Base-by-base conservation (phyloP, 306 rosid genomes). In the Lotus japonicus region DNA sequence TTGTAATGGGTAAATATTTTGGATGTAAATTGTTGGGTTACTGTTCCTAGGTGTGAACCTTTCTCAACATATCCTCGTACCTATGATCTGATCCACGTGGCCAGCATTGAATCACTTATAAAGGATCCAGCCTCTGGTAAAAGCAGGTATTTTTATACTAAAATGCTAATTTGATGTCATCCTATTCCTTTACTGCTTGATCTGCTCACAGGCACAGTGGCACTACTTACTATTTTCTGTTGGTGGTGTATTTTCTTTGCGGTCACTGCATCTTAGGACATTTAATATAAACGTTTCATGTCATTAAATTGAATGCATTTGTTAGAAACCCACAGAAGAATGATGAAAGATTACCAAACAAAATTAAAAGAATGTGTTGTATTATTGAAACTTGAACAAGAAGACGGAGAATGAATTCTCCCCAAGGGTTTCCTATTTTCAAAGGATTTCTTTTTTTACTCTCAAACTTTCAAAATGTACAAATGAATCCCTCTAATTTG, bases 41-140 rank as follows among this genome's bases (percentile, higher is more conserved):
- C 66, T 75, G 60, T 63, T 76, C 64, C 19, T 79, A 95, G 99
- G 99, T 95, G 99, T 52, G 99, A 95, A 77, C 99, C 99, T 45
- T 95, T 95, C 88, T 95, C 99, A 14, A 95, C 99, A 0, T 95
- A 95, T 78, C 99, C 99, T 36, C 97, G 99, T 46, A 77, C 89
- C 38, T 90, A 95, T 58, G 99, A 95, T 57, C 80, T 95, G 62
- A 87, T 95, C 77, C 99, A 95, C 33, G 96, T 87, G 36, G 13
- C 89, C 23, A 77, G 80, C 73, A 87, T 95, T 71, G 96, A 88
- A 67, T 95, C 95, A 26, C 99, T 95, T 70, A 71, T 79, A 66
- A 87, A 83, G 64, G 84, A 84, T 82, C 84, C 81, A 69, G 83
- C 77, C 73, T 80, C 95, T 36, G 80, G 89, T 33, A 87, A 87